These are phyloP conservation scores for Themeda triandra DNA, from an alignment of 176 grass and related monocot genomes.

Conservation along the genomic window DNA sequence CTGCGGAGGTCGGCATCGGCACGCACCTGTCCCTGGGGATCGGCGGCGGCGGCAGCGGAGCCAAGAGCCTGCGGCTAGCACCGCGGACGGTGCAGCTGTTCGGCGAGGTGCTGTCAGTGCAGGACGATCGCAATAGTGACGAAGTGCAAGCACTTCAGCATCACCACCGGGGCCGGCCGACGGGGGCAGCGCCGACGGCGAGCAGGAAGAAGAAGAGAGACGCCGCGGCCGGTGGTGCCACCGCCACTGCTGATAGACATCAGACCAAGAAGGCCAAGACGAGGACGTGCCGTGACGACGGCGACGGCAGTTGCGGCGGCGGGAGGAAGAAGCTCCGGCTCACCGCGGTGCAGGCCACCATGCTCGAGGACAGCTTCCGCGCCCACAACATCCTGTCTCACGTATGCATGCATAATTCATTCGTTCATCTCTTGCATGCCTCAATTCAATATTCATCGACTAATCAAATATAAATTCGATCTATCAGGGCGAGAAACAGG, in stretches of 20 bases:
- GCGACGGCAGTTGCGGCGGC: not conserved
- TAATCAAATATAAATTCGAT: not conserved
- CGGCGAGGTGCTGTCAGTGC: conserved; percentile 19
- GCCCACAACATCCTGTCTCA: conserved; percentile 45
- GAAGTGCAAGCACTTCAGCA: no score
- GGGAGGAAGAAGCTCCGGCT: conserved; percentile 65
- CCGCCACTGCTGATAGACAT: not conserved
- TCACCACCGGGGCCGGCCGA: not conserved
- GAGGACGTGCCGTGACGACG: not conserved
- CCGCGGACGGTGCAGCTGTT: conserved; percentile 8
- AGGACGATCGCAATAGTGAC: not conserved
- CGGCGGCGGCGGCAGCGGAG: not conserved
- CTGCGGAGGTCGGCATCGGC: conserved; percentile 25
- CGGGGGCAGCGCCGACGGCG: no score
- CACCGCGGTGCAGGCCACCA: conserved; percentile 26
- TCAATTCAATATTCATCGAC: not conserved
- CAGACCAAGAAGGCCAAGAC: not conserved
- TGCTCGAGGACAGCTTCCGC: conserved; percentile 53
- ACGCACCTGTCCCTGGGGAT: conserved; percentile 29
- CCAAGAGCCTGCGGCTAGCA: not conserved
- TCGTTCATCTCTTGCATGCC: not conserved
- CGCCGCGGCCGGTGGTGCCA: no score
- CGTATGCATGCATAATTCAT: not conserved
- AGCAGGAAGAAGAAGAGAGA: not conserved
- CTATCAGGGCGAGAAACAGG: conserved; percentile 40